Evolutionary conservation across 2,329 filamentous ascomycete genomes (phyloP), one percentile per base, ranked within the genome.

Genomic region (Emericellopsis cladophorae): DNA sequence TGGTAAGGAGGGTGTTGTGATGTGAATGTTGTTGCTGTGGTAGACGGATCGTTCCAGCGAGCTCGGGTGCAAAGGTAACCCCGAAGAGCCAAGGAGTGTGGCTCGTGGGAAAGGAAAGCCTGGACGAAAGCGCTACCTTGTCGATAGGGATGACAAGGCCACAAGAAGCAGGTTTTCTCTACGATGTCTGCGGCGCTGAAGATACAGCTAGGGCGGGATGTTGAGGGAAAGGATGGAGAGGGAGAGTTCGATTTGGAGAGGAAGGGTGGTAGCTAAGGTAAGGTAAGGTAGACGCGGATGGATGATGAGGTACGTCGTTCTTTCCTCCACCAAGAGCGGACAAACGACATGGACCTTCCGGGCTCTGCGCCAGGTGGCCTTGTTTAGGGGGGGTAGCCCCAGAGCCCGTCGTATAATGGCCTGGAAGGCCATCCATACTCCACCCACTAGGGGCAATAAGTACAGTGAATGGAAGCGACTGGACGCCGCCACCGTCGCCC

Each of bases 211-310:
- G 37, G 37, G 52, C 48, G 54, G 49, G 57, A 55, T 53, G 54
- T 54, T 54, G 56, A 52, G 57, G 66, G 62, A 57, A 59, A 66
- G 60, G 59, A 51, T 51, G 53, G 50, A 51, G 45, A 51, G 45
- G 44, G 43, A 43, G 50, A 51, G 52, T 49, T 40, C 42, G 26
- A 39, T 40, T 29, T 12, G 4, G 40, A 12, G 22, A 32, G 36
- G 42, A 29, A 42, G 33, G 23, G n/a, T 23, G 36, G 40, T 29
- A 12, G 26, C 18, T 21, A 21, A 21, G 18, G 18, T 21, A 21
- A 21, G 18, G 18, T 21, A 21, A 29, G 9, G 26, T 12, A 12
- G 26, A 29, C 26, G 26, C 12, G 26, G 26, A 26, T 26, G 24
- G 24, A 29, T 29, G 26, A 29, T 29, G 26, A 29, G 26, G 26